Percentiles rank a stretch among this genome's conserved stretches.
These are phyloP conservation scores for Nemania sp. DNA, from an alignment of 2,329 filamentous ascomycete species.

Conservation along the genomic window DNA sequence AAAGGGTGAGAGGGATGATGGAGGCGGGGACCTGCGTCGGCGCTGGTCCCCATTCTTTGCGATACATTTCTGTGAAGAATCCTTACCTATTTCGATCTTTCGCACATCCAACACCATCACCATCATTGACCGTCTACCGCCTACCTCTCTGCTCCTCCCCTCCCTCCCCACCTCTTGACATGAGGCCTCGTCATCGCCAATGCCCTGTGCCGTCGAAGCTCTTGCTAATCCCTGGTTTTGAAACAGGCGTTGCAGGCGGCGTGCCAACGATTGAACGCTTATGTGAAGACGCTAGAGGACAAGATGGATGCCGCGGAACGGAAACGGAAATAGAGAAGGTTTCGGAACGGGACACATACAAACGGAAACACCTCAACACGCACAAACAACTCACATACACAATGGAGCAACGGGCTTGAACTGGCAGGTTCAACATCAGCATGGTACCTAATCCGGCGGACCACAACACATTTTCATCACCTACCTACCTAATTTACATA, in stretches of 20 bases:
- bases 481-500: slow-evolving; percentile 16
- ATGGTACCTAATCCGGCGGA: background rate
- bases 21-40: slow-evolving; percentile 14
- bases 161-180: background rate
- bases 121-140: background rate
- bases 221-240: slow-evolving; percentile 17
- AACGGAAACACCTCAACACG: background rate
- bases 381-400: background rate
- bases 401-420: background rate
- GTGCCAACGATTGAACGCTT: slow-evolving; percentile 82
- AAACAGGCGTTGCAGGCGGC: slow-evolving; percentile 80
- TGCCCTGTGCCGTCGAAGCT: slow-evolving; percentile 1
- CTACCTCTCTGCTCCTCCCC: background rate
- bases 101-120: slow-evolving; percentile 1
- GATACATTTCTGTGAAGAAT: slow-evolving; percentile 31
- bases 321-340: slow-evolving; percentile 63
- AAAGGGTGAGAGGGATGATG: background rate
- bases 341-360: slow-evolving; percentile 3
- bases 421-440: slow-evolving; percentile 3
- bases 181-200: background rate
- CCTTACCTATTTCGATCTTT: slow-evolving; percentile 19
- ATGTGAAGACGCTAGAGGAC: slow-evolving; percentile 80
- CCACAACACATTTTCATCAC: background rate
- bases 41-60: slow-evolving; percentile 26
- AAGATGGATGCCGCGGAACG: slow-evolving; percentile 68